Conservation (phyloP, 2,329 filamentous ascomycete species). For the Fusarium bactridioides region DNA sequence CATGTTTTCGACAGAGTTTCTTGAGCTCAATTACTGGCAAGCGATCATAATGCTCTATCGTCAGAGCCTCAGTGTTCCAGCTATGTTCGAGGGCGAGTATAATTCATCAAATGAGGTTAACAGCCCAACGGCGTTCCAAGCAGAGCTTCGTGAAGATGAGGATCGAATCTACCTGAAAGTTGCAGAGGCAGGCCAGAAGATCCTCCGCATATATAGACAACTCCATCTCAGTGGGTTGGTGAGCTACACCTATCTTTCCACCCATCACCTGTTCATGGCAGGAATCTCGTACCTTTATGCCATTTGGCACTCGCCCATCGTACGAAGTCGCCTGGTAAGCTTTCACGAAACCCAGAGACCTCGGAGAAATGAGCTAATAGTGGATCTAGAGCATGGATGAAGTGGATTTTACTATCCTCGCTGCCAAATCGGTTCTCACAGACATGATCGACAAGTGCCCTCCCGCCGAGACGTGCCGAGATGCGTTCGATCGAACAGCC, state of each 20-base stretch:
- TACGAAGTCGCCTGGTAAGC: slow-evolving; percentile 84
- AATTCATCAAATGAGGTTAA: slow-evolving; percentile 71
- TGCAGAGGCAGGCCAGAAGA: slow-evolving; percentile 92
- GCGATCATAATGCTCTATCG: slow-evolving; percentile 95
- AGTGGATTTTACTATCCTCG: slow-evolving; percentile 95
- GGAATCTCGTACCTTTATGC: slow-evolving; percentile 96
- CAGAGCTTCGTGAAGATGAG: slow-evolving; percentile 79
- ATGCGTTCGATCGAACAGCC: slow-evolving; percentile 93
- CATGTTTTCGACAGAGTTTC: slow-evolving; percentile 85
- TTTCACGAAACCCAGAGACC: not conserved
- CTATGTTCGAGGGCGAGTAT: slow-evolving; percentile 82
- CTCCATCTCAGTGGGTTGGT: slow-evolving; percentile 87
- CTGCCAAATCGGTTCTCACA: slow-evolving; percentile 89
- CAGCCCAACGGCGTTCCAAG: slow-evolving; percentile 67
- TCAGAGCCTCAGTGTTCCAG: slow-evolving; percentile 86
- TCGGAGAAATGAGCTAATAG: slow-evolving; percentile 10
- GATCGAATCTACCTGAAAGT: slow-evolving; percentile 94
- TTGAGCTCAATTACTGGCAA: slow-evolving; percentile 98
- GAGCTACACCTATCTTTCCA: slow-evolving; percentile 95
- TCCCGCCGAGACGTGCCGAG: slow-evolving; percentile 90
- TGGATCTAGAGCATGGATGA: slow-evolving; percentile 78
- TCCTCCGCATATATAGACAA: slow-evolving; percentile 88
- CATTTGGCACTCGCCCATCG: slow-evolving; percentile 93
- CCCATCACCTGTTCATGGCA: slow-evolving; percentile 97
- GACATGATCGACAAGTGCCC: slow-evolving; percentile 95